phyloP scores from a whole-genome alignment of 768 basidiomycete genomes.

The Pholiota microspora region DNA sequence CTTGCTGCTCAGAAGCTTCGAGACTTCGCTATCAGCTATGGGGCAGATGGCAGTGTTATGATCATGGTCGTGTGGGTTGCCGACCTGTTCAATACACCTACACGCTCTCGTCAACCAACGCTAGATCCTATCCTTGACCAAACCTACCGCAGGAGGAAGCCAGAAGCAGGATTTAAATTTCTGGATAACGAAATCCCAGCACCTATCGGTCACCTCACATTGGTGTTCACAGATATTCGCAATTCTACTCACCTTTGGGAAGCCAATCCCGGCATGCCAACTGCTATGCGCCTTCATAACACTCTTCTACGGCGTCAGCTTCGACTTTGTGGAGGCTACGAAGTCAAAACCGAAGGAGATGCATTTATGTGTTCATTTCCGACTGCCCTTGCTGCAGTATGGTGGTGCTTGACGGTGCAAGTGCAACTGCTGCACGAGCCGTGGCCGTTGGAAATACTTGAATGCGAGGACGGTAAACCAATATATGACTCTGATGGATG shows the following conservation, averaged over 20 bases:
- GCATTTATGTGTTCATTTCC: slow-evolving; percentile 99
- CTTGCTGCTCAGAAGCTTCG: slow-evolving; percentile 95
- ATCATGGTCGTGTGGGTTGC: slow-evolving; percentile 93
- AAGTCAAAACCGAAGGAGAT: slow-evolving; percentile 99
- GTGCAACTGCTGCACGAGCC: slow-evolving; percentile 72
- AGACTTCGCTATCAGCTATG: slow-evolving; percentile 96
- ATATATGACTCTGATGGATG: slow-evolving; percentile 63
- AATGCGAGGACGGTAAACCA: slow-evolving; percentile 87
- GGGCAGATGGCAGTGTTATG: slow-evolving; percentile 91
- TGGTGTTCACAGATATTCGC: slow-evolving; percentile 97
- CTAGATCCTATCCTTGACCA: slow-evolving; percentile 44
- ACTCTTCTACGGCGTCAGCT: slow-evolving; percentile 79
- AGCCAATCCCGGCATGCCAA: slow-evolving; percentile 91
- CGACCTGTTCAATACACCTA: slow-evolving; percentile 59
- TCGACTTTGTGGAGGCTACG: slow-evolving; percentile 91
- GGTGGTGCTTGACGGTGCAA: slow-evolving; percentile 91
- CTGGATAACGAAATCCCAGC: slow-evolving; percentile 79
- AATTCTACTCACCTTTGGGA: slow-evolving; percentile 99
- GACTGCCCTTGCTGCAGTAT: slow-evolving; percentile 77
- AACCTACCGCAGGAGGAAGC: slow-evolving; percentile 28
- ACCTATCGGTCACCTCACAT: slow-evolving; percentile 82
- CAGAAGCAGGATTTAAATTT: slow-evolving; percentile 54
- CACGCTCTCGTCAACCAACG: slow-evolving; percentile 44
- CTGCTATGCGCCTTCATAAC: slow-evolving; percentile 91
- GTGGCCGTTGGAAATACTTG: slow-evolving; percentile 94